Percentiles rank a stretch among this genome's conserved stretches.
Evolutionary conservation across 2,329 filamentous ascomycete genomes (phyloP).

Genomic region (Byssothecium circinans): DNA sequence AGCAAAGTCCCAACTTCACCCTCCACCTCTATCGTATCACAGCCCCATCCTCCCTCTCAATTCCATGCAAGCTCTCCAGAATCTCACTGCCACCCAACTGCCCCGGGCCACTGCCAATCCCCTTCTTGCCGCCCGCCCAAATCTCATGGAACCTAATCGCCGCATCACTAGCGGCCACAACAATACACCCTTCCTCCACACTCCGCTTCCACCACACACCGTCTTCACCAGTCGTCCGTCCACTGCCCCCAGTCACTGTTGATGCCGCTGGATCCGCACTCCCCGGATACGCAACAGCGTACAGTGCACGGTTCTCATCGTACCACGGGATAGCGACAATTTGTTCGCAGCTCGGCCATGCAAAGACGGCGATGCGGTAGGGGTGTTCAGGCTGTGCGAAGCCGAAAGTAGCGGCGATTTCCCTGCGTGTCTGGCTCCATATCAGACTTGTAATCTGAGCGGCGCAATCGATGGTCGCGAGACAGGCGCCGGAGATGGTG

Average conservation of each 20-base stretch:
- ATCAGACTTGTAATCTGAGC: slow-evolving; percentile 92
- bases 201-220: slow-evolving; percentile 60
- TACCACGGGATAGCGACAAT: slow-evolving; percentile 85
- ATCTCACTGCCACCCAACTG: slow-evolving; percentile 81
- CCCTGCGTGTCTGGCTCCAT: slow-evolving; percentile 82
- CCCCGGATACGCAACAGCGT: slow-evolving; percentile 82
- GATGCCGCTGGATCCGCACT: slow-evolving; percentile 49
- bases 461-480: slow-evolving; percentile 88
- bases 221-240: slow-evolving; percentile 51
- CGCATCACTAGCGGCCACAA: slow-evolving; percentile 88
- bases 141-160: slow-evolving; percentile 96
- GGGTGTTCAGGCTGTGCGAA: slow-evolving; percentile 89
- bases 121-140: slow-evolving; percentile 69
- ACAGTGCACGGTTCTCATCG: slow-evolving; percentile 76
- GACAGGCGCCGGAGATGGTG: slow-evolving; percentile 74
- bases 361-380: slow-evolving; percentile 87
- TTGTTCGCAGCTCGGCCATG: slow-evolving; percentile 88
- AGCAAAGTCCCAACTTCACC: neutral
- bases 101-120: slow-evolving; percentile 44
- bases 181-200: slow-evolving; percentile 76
- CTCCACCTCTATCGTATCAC: slow-evolving; percentile 35
- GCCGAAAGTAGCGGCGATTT: slow-evolving; percentile 92
- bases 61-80: slow-evolving; percentile 77
- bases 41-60: slow-evolving; percentile 64
- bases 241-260: slow-evolving; percentile 7